Conservation (phyloP, 116 monocot genomes). For the Zostera marina region DNA sequence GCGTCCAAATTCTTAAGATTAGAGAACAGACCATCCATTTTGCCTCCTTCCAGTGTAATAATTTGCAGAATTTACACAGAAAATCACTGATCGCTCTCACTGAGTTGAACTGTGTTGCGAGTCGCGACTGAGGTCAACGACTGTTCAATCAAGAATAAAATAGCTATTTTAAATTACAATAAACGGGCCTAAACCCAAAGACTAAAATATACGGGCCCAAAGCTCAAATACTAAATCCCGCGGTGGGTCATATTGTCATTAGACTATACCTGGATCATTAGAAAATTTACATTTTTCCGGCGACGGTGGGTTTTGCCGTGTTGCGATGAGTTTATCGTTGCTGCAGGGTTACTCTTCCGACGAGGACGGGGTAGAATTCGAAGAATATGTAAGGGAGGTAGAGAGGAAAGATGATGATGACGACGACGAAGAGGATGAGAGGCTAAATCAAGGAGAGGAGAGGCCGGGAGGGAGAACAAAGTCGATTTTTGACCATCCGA, state of each 20-base stretch:
- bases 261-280: too few species aligned
- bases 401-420: neutral
- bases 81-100: too few species aligned
- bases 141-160: neutral
- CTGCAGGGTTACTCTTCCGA: conserved; percentile 68
- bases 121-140: too few species aligned
- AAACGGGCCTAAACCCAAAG: neutral
- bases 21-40: too few species aligned
- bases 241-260: neutral
- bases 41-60: too few species aligned
- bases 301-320: conserved; percentile 2
- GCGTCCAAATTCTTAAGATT: conserved; percentile 52
- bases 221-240: neutral
- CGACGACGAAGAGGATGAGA: neutral
- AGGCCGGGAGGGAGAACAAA: neutral
- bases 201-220: neutral
- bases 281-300: neutral
- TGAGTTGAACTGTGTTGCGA: too few species aligned
- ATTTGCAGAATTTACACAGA: too few species aligned
- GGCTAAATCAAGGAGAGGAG: neutral
- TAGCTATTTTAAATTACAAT: too few species aligned
- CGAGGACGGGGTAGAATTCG: conserved; percentile 25
- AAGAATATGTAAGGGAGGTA: neutral
- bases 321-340: conserved; percentile 58
- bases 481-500: conserved; percentile 3